Conservation (phyloP, 176 grass and related monocot genomes). For the Elymus sibiricus region DNA sequence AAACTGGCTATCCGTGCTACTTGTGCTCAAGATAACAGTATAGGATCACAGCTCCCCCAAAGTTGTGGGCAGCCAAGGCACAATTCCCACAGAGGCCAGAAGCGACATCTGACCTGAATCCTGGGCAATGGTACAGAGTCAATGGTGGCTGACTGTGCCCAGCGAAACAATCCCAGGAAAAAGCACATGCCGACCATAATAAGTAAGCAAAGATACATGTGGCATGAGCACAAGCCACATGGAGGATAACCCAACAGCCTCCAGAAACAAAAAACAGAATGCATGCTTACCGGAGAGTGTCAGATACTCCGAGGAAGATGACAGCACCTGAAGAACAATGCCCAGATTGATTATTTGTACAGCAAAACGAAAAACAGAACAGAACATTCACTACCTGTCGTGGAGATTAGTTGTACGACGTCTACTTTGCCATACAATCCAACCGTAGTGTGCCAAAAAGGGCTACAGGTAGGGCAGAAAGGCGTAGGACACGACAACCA, state of each 20-base stretch:
- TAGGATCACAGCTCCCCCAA: background rate
- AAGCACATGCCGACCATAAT: background rate
- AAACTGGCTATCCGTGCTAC: background rate
- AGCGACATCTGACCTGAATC: background rate
- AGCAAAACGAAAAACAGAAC: background rate
- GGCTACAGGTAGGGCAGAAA: background rate
- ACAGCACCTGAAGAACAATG: background rate
- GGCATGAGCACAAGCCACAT: background rate
- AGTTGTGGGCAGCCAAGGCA: too few species aligned
- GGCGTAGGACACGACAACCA: background rate
- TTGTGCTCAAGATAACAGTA: background rate
- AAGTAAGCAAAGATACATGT: too few species aligned
- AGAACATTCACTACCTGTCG: background rate
- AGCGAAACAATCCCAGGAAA: background rate
- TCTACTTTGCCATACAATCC: background rate
- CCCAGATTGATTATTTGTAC: background rate
- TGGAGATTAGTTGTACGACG: background rate
- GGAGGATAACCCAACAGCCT: background rate
- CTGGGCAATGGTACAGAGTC: background rate
- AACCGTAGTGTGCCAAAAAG: background rate
- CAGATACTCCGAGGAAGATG: background rate
- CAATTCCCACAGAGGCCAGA: too few species aligned
- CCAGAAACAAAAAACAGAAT: background rate
- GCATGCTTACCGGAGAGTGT: background rate
- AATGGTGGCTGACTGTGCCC: background rate